Percentiles rank a stretch among this genome's conserved stretches.
These are phyloP conservation scores for Podaxis sp. DNA, from an alignment of 768 basidiomycete species.

Conservation along the genomic window DNA sequence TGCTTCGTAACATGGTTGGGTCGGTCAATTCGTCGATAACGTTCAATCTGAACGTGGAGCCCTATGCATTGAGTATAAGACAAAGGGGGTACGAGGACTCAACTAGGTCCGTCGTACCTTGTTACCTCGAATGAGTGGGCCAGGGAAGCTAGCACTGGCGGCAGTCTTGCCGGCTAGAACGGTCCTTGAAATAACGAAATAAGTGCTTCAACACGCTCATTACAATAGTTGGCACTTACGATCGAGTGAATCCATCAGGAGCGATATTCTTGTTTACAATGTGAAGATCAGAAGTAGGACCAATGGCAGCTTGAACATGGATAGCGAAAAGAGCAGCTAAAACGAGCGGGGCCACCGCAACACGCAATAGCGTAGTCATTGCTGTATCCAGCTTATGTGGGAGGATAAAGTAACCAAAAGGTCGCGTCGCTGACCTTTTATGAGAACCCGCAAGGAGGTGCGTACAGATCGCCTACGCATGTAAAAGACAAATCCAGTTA, in stretches of 20 bases:
- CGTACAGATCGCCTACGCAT: not conserved
- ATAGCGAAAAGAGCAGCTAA: not conserved
- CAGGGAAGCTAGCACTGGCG: conserved; percentile 23
- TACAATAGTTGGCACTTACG: conserved; percentile 25
- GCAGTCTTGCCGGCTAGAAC: conserved; percentile 29
- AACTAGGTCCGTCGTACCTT: conserved; percentile 21
- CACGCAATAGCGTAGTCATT: not conserved
- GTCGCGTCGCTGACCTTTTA: not conserved
- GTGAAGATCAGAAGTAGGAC: conserved; percentile 30
- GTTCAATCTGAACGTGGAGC: conserved; percentile 42
- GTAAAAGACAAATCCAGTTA: not conserved
- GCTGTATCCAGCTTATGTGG: not conserved
- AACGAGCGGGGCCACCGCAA: not conserved
- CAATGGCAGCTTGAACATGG: conserved; percentile 17
- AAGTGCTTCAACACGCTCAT: not conserved
- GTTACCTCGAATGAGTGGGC: conserved; percentile 27
- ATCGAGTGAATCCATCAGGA: conserved; percentile 46
- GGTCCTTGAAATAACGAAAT: conserved; percentile 13
- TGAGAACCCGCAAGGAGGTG: not conserved
- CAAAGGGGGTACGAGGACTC: not conserved
- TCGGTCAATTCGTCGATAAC: conserved; percentile 48
- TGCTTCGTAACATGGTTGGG: conserved; percentile 44
- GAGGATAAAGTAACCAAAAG: not conserved
- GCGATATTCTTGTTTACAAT: conserved; percentile 42
- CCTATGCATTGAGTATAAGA: conserved; percentile 22